Base-by-base conservation (phyloP, 163 green algal genomes). In the Scenedesmus sp. region DNA sequence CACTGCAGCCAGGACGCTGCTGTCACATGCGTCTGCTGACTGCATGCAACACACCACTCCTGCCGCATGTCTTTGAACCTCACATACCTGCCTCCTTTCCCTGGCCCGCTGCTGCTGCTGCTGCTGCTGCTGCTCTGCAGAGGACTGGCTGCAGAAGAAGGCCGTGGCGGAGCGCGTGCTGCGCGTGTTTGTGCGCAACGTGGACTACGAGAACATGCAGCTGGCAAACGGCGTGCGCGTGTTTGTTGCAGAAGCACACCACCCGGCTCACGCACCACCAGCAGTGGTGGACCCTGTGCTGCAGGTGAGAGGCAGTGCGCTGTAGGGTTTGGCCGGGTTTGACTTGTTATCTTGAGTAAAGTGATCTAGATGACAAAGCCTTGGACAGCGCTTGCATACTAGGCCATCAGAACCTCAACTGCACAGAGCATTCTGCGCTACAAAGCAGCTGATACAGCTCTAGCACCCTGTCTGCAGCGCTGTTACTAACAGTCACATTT, bases 101-200 rank as follows among this genome's bases (percentile, higher is more conserved):
- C 34, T 46, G 34, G 34, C 8, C 9, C 8, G 6, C 62, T 70
- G 62, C 62, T 70, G 62, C 66, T 76, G 77, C 77, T 34, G 77
- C 77, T 60, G 26, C 52, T 73, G 18, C 13, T 73, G 54, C n/a
- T 20, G 8, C n/a, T 56, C 1, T 12, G 20, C 84, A 93, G 90
- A 73, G 74, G 90, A 93, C 52, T 93, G 90, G 90, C 16, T 93
- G 52, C 77, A 91, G 77, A 57, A 88, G 77, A 93, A 93, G 86
- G 62, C 74, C 7, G 90, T 93, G 7, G 86, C 85, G 0, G 90
- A 93, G 18, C 74, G 77, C 46, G 56, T 66, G 85, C 77, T 93
- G 77, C 90, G 90, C 26, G 86, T 93, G 3, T 91, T 91, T 54
- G 62, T 88, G 16, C 90, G 90, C 79, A 76, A 91, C 90, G 54